A percentile compares a stretch with the other conserved stretches of the same genome.
Conservation (phyloP, 2,329 filamentous ascomycete genomes). For the Aspergillus pseudoglaucus region DNA sequence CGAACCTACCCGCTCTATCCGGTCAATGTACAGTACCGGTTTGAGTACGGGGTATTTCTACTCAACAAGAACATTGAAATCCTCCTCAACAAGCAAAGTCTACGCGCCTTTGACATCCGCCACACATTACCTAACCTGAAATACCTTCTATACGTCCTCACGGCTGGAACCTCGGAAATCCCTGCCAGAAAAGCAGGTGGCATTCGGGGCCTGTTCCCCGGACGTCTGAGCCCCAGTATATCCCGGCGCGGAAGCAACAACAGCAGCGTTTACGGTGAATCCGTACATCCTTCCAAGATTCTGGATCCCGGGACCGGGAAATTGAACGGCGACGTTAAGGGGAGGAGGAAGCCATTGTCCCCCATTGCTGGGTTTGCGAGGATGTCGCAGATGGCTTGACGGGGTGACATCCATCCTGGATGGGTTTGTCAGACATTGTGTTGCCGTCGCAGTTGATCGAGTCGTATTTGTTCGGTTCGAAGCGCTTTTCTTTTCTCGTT, state of each 20-base stretch:
- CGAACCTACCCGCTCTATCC: conserved; percentile 77
- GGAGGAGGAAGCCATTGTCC: conserved; percentile 5
- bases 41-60: conserved; percentile 95
- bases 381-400: conserved; percentile 6
- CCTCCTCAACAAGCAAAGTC: conserved; percentile 56
- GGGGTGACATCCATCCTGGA: not conserved
- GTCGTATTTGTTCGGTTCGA: not conserved
- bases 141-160: conserved; percentile 83
- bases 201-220: conserved; percentile 41
- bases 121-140: conserved; percentile 92
- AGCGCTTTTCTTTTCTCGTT: not conserved
- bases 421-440: not conserved
- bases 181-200: conserved; percentile 51
- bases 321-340: conserved; percentile 21
- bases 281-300: conserved; percentile 20
- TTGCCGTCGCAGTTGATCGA: not conserved
- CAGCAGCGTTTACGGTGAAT: conserved; percentile 29
- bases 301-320: conserved; percentile 16
- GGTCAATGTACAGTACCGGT: conserved; percentile 72
- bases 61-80: conserved; percentile 91
- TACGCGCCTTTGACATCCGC: conserved; percentile 80
- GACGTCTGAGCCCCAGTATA: conserved; percentile 29
- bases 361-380: conserved; percentile 5
- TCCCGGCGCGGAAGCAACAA: conserved; percentile 37
- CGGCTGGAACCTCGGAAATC: conserved; percentile 63